Percentiles rank a stretch among this genome's conserved stretches.
These are phyloP conservation scores for Hypoxylon fragiforme DNA, from an alignment of 495 filamentous ascomycete species.

Conservation along the genomic window DNA sequence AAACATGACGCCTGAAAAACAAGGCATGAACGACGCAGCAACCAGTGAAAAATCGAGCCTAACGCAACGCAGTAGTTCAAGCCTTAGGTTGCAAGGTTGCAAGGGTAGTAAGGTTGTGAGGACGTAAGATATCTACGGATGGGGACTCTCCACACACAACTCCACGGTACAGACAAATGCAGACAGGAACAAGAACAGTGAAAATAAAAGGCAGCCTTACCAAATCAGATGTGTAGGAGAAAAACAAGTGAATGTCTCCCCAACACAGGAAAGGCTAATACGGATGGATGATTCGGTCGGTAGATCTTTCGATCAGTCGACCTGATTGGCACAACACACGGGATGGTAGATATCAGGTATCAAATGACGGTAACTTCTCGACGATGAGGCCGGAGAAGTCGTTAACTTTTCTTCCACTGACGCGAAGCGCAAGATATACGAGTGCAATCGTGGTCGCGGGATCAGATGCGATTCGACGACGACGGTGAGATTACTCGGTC, in stretches of 20 bases:
- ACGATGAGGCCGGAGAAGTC: conserved; percentile 16
- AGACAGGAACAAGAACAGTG: background rate
- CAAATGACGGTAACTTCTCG: conserved; percentile 20
- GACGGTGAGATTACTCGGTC: conserved; percentile 27
- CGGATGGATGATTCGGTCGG: conserved; percentile 34
- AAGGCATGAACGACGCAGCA: too few relatives aligned
- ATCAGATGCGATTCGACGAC: conserved; percentile 34
- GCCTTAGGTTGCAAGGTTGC: too few relatives aligned
- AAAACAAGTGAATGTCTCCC: conserved; percentile 99
- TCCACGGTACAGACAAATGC: too few relatives aligned
- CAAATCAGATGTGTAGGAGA: conserved; percentile 71
- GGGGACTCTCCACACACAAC: too few relatives aligned
- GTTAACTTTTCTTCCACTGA: conserved; percentile 24
- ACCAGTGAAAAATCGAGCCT: too few relatives aligned
- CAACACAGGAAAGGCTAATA: conserved; percentile 54
- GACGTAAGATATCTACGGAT: too few relatives aligned
- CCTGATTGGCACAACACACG: conserved; percentile 28
- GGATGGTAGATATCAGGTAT: conserved; percentile 26
- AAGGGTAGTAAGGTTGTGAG: too few relatives aligned
- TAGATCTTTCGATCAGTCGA: conserved; percentile 44
- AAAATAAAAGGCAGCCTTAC: conserved; percentile 57
- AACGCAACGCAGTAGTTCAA: too few relatives aligned
- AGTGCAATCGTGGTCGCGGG: conserved; percentile 36
- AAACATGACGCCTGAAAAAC: too few relatives aligned
- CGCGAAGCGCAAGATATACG: conserved; percentile 36